A percentile compares a stretch with the other conserved stretches of the same genome.
phyloP scores from a whole-genome alignment of 495 filamentous ascomycete genomes.

The Hypoxylon subgilvum region DNA sequence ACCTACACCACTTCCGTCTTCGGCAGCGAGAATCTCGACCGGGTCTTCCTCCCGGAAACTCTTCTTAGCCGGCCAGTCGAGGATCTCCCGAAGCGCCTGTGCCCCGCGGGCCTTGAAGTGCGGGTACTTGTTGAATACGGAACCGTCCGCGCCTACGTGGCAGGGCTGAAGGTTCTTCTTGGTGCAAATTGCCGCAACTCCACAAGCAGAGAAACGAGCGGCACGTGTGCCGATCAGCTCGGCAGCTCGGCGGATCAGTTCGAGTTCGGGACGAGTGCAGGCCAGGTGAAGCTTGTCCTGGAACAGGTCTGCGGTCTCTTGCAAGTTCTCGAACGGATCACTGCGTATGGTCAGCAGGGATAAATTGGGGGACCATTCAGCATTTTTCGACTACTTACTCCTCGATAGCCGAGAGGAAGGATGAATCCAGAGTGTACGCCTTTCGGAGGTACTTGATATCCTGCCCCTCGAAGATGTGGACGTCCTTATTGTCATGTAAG shows the following conservation, averaged over 20 bases:
- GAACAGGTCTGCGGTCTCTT: constrained; percentile 83
- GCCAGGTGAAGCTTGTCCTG: constrained; percentile 71
- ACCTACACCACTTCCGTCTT: constrained; percentile 96
- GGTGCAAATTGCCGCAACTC: constrained; percentile 91
- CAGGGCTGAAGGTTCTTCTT: constrained; percentile 88
- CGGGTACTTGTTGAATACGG: constrained; percentile 97
- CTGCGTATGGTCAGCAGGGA: constrained; percentile 45
- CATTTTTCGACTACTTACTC: constrained; percentile 61
- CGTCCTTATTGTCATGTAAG: constrained; percentile 75
- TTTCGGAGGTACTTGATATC: constrained; percentile 78
- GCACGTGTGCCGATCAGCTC: constrained; percentile 95
- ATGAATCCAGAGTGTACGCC: constrained; percentile 86
- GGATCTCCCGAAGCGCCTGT: constrained; percentile 85
- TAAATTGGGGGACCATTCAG: not conserved
- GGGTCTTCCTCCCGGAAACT: constrained; percentile 73
- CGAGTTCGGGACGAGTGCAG: constrained; percentile 74
- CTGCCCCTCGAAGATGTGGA: constrained; percentile 81
- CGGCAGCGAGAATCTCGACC: constrained; percentile 81
- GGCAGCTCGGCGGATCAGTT: constrained; percentile 83
- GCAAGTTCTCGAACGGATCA: constrained; percentile 92
- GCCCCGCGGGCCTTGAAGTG: constrained; percentile 94
- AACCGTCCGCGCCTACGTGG: constrained; percentile 95
- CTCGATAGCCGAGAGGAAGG: constrained; percentile 94
- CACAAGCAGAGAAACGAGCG: constrained; percentile 89
- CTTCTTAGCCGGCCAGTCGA: constrained; percentile 80